A percentile compares a stretch with the other conserved stretches of the same genome.
phyloP scores from a whole-genome alignment of 2,329 filamentous ascomycete genomes.

The Hypoxylon sp. region DNA sequence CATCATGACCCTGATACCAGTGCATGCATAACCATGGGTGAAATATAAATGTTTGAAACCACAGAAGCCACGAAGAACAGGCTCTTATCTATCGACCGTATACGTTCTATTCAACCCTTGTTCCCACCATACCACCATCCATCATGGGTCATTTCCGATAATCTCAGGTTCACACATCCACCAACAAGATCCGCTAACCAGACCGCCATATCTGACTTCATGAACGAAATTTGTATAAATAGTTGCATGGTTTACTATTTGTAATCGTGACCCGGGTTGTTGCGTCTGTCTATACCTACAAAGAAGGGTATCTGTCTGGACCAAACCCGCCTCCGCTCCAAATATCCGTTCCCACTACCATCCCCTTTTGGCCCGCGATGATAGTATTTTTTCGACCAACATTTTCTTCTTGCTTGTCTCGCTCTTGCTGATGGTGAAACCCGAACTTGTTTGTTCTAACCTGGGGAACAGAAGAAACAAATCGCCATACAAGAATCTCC shows the following conservation, averaged over 20 bases:
- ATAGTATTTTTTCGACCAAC: slow-evolving; percentile 20
- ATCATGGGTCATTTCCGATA: background rate
- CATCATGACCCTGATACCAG: background rate
- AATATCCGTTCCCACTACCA: slow-evolving; percentile 12
- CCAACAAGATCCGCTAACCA: background rate
- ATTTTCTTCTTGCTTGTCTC: slow-evolving; percentile 3
- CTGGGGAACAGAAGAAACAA: slow-evolving; percentile 7
- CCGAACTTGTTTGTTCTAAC: slow-evolving; percentile 15
- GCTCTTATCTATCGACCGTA: background rate
- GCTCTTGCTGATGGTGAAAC: slow-evolving; percentile 17
- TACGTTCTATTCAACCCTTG: background rate
- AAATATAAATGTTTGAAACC: background rate
- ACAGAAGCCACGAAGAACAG: too few relatives aligned
- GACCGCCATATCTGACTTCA: background rate
- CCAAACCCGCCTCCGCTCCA: slow-evolving; percentile 17
- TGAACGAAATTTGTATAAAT: slow-evolving; percentile 10
- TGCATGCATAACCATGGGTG: background rate
- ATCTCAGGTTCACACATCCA: background rate
- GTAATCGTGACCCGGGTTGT: slow-evolving; percentile 30
- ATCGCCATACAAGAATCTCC: slow-evolving; percentile 22
- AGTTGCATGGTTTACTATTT: slow-evolving; percentile 42
- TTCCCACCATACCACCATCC: background rate
- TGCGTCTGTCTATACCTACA: slow-evolving; percentile 46
- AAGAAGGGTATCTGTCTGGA: slow-evolving; percentile 48
- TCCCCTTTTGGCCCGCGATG: slow-evolving; percentile 30